These are phyloP conservation scores for Alternaria rosae DNA, from an alignment of 2,329 filamentous ascomycete species.

Conservation along the genomic window DNA sequence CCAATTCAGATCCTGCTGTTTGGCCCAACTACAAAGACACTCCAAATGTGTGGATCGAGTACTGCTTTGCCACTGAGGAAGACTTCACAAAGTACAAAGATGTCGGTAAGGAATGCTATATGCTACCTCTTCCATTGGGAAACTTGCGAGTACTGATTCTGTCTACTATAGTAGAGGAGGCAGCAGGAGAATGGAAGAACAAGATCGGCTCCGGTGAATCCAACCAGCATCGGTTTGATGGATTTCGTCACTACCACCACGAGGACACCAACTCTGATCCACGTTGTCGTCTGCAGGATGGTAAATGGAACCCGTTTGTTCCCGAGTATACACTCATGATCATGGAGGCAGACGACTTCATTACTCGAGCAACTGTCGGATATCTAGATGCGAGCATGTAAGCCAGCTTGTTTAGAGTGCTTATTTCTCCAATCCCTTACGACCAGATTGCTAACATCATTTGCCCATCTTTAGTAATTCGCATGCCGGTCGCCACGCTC, in stretches of 20 bases:
- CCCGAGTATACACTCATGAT: not conserved
- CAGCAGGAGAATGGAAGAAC: not conserved
- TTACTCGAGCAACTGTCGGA: not conserved
- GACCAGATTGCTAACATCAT: not conserved
- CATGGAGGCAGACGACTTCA: too few species aligned
- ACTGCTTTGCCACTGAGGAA: not conserved
- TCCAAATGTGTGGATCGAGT: not conserved
- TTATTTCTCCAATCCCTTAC: not conserved
- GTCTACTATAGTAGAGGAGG: not conserved
- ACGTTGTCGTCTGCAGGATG: not conserved
- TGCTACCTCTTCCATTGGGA: not conserved
- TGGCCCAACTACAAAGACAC: not conserved
- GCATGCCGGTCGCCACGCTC: not conserved
- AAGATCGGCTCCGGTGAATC: not conserved
- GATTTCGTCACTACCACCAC: not conserved
- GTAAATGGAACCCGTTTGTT: not conserved
- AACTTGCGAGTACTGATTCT: not conserved
- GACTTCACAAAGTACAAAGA: not conserved
- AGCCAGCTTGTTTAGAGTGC: not conserved
- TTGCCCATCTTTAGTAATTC: not conserved
- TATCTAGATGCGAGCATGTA: not conserved
- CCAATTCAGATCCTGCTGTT: not conserved
- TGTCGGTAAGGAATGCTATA: not conserved
- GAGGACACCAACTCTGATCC: not conserved
- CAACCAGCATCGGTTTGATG: not conserved